A percentile compares a stretch with the other conserved stretches of the same genome.
These are phyloP conservation scores for Petunia axillaris DNA, from an alignment of 257 asterid genomes.

Conservation along the genomic window DNA sequence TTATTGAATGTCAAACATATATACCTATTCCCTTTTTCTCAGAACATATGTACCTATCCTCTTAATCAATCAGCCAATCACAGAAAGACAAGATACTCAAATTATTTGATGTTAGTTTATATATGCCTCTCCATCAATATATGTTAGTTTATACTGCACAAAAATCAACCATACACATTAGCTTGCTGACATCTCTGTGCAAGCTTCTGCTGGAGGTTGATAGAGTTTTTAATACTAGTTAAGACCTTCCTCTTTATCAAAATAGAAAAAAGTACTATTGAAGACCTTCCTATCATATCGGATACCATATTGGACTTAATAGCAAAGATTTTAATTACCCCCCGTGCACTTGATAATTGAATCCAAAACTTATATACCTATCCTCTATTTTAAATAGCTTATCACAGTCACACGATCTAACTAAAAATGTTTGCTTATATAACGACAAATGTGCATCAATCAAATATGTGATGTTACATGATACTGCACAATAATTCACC, in stretches of 20 bases:
- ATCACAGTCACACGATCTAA: background rate
- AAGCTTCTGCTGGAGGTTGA: background rate
- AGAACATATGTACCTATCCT: background rate
- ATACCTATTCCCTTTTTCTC: background rate
- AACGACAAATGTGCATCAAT: background rate
- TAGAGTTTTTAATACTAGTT: background rate
- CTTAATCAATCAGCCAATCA: slow-evolving; percentile 3
- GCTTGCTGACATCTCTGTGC: background rate
- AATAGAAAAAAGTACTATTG: background rate
- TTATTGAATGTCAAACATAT: background rate
- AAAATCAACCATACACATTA: background rate
- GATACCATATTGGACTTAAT: background rate
- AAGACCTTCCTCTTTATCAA: background rate
- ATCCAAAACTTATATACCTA: background rate
- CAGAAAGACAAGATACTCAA: background rate
- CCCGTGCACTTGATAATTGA: background rate
- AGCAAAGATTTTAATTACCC: too few species aligned
- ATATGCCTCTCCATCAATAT: background rate
- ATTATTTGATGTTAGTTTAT: background rate
- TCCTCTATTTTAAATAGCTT: background rate
- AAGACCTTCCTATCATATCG: background rate
- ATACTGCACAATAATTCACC: background rate
- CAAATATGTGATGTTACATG: background rate
- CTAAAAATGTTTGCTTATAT: background rate
- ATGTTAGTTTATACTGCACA: slow-evolving; percentile 7